Evolutionary conservation across 2,329 filamentous ascomycete species (phyloP), one percentile per base, ranked within the genome.

Genomic region (Tolypocladium guangdongense): DNA sequence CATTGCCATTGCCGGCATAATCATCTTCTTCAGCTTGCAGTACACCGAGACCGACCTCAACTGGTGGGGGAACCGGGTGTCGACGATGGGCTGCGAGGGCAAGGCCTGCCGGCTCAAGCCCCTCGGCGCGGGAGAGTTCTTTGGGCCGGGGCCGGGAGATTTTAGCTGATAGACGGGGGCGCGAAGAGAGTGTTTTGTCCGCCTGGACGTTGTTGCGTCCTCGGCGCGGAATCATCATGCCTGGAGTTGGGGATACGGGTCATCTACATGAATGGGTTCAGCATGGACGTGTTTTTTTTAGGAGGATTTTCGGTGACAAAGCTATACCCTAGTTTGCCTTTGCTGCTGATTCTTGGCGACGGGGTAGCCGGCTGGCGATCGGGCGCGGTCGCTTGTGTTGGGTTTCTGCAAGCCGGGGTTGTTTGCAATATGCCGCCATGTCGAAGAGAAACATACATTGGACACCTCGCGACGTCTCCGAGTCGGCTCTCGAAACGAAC

Each of bases 1-100:
- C 33, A 73, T 80, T 41, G 76, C 77, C 52, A 72, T 80, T 48
- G 65, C 75, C 0, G 76, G 68, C 51, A 72, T 80, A 56, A 65
- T 80, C 58, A 77, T 80, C 56, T 78, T 80, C 68, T 81, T 80
- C 59, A 68, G 71, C 16, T 63, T 80, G 18, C 71, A 77, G 57
- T 75, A 71, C 58, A 68, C 69, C n/a, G 67, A 67, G 6, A 63
- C 70, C 4, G 61, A 69, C 27, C 60, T 78, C 46, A 57, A 71
- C 10, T 78, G 76, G 76, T 78, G 75, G 75, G 76, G 76, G 36
- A 78, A 78, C 58, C 63, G 59, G 20, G 65, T 72, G 8, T 64
- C 69, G 4, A 64, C 67, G 18, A 57, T 67, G 51, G 74, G 74
- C 33, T 74, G 73, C 41, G 74, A 77, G 58, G 69, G 66, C 53